Conservation (phyloP, 2,329 filamentous ascomycete genomes). For the Sodiomyces alkalinus region DNA sequence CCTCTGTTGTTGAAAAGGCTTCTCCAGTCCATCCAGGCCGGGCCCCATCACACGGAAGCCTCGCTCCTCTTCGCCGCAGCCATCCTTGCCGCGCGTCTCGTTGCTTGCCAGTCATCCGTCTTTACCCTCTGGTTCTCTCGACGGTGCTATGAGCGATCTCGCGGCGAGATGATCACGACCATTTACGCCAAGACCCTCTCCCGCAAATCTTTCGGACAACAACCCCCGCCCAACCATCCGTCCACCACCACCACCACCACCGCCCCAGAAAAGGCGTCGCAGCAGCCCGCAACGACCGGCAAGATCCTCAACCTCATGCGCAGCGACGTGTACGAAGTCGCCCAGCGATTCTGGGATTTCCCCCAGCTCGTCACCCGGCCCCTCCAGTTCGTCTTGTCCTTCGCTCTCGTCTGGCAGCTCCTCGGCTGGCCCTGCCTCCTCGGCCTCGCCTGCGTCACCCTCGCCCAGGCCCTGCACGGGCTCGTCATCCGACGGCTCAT, state of each 20-base stretch:
- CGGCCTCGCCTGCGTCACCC: constrained; percentile 52
- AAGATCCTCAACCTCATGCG: constrained; percentile 85
- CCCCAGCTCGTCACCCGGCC: constrained; percentile 62
- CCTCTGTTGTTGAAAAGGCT: constrained; percentile 61
- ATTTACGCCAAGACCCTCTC: constrained; percentile 64
- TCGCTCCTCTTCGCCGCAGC: constrained; percentile 51
- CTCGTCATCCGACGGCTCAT: constrained; percentile 52
- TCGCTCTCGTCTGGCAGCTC: constrained; percentile 59
- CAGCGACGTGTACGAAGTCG: constrained; percentile 66
- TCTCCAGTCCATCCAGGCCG: constrained; percentile 48
- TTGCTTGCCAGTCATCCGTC: constrained; percentile 49
- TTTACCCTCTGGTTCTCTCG: constrained; percentile 71
- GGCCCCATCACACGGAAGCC: constrained; percentile 30
- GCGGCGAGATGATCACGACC: constrained; percentile 78
- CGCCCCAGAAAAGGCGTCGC: constrained; percentile 19
- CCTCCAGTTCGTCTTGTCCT: constrained; percentile 58
- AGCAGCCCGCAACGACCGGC: constrained; percentile 62
- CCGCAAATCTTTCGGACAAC: constrained; percentile 37
- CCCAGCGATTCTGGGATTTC: constrained; percentile 81
- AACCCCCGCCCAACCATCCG: constrained; percentile 1
- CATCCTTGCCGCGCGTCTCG: constrained; percentile 43
- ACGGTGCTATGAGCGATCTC: constrained; percentile 66
- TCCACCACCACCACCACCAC: constrained; percentile 7
- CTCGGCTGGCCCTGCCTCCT: constrained; percentile 68
- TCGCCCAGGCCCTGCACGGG: constrained; percentile 56